A percentile compares a stretch with the other conserved stretches of the same genome.
Evolutionary conservation across 2,329 filamentous ascomycete species (phyloP).

Genomic region (Lojkania enalia): DNA sequence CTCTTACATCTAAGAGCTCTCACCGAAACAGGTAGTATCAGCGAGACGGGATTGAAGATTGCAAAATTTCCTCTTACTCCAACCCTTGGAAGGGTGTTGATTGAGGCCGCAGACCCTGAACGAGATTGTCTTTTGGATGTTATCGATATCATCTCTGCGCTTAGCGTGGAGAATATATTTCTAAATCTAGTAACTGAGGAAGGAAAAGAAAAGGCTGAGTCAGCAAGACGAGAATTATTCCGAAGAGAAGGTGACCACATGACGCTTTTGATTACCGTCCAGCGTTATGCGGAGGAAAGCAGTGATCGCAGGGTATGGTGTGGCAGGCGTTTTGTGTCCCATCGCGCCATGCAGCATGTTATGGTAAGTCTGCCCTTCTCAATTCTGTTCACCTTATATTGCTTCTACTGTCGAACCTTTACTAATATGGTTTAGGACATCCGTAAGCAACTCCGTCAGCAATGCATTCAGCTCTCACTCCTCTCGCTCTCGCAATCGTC

Average conservation of each 20-base stretch:
- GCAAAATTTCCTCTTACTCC: slow-evolving; percentile 82
- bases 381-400: background rate
- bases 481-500: slow-evolving; percentile 1
- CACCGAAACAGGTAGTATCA: slow-evolving; percentile 72
- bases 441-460: slow-evolving; percentile 62
- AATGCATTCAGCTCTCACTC: slow-evolving; percentile 56
- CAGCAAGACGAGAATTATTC: slow-evolving; percentile 59
- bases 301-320: slow-evolving; percentile 64
- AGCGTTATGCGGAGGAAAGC: slow-evolving; percentile 61
- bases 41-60: slow-evolving; percentile 72
- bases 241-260: slow-evolving; percentile 66
- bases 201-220: slow-evolving; percentile 61
- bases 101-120: slow-evolving; percentile 73
- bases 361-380: slow-evolving; percentile 49
- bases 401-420: background rate
- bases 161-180: slow-evolving; percentile 68
- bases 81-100: slow-evolving; percentile 76
- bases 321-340: slow-evolving; percentile 60
- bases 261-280: slow-evolving; percentile 63
- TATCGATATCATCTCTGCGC: slow-evolving; percentile 77
- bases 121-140: slow-evolving; percentile 76
- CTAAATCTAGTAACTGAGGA: slow-evolving; percentile 63
- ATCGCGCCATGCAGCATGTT: slow-evolving; percentile 67
- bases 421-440: slow-evolving; percentile 51
- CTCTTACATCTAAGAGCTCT: slow-evolving; percentile 79